These are phyloP conservation scores for Lachnellula occidentalis DNA, from an alignment of 2,329 filamentous ascomycete species.

Conservation along the genomic window DNA sequence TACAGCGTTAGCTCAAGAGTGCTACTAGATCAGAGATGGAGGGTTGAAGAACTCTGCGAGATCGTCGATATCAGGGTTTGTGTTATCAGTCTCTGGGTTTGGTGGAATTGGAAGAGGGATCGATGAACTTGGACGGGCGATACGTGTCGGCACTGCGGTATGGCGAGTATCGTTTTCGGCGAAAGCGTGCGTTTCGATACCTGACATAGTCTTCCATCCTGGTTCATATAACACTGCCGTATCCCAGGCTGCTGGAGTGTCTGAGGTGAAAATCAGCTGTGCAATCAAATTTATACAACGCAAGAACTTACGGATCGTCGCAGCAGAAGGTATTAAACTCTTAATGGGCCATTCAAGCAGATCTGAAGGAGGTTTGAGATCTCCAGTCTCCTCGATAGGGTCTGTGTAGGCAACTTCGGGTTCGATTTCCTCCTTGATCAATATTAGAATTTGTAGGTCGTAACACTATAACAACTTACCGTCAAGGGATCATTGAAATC, in stretches of 20 bases:
- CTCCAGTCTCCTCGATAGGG: constrained; percentile 22
- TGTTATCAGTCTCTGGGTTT: too few relatives aligned
- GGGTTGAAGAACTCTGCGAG: too few relatives aligned
- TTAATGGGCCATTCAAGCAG: constrained; percentile 13
- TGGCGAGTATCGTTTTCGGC: too few relatives aligned
- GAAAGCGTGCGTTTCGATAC: neutral
- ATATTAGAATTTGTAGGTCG: neutral
- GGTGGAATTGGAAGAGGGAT: too few relatives aligned
- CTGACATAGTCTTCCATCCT: neutral
- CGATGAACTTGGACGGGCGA: too few relatives aligned
- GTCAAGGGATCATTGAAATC: constrained; percentile 16
- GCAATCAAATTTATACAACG: too few relatives aligned
- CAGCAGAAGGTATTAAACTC: constrained; percentile 8
- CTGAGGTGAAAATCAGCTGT: neutral
- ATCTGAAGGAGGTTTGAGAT: constrained; percentile 18
- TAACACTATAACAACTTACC: constrained; percentile 10
- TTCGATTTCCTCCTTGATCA: neutral
- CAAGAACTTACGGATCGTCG: neutral
- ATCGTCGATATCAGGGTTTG: too few relatives aligned
- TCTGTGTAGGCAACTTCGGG: constrained; percentile 15
- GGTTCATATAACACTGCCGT: neutral
- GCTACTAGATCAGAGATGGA: too few relatives aligned
- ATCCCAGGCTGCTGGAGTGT: neutral
- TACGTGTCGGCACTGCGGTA: too few relatives aligned
- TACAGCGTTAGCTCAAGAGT: too few relatives aligned